A percentile compares a stretch with the other conserved stretches of the same genome.
Evolutionary conservation across 148 eudicot species (phyloP).

Genomic region (Suaeda aralocaspica): DNA sequence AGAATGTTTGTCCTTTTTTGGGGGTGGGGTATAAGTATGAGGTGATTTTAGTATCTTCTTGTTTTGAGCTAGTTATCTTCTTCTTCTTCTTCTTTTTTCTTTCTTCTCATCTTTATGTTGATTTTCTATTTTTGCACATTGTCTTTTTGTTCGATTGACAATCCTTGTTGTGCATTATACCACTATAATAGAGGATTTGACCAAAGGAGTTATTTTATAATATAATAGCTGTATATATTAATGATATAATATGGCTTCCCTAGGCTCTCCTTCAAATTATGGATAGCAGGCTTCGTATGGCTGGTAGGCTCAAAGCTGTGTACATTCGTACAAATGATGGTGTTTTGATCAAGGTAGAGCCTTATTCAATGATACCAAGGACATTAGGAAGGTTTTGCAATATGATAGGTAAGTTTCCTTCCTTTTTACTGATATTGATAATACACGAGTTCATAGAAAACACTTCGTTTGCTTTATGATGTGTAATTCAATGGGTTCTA

Average conservation of each 20-base stretch:
- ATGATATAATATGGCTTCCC: no score
- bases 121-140: no score
- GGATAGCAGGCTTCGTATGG: slow-evolving; percentile 23
- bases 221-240: neutral
- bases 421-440: neutral
- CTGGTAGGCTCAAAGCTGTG: slow-evolving; percentile 26
- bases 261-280: slow-evolving; percentile 24
- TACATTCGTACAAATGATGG: slow-evolving; percentile 25
- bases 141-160: no score
- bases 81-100: no score
- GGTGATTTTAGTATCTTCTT: no score
- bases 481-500: no score
- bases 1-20: no score
- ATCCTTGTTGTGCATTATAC: neutral
- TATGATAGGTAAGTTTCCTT: slow-evolving; percentile 21
- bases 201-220: neutral
- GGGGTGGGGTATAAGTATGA: no score
- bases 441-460: no score
- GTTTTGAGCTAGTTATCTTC: no score
- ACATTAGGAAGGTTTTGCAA: slow-evolving; percentile 8
- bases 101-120: no score
- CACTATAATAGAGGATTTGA: neutral
- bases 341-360: slow-evolving; percentile 18
- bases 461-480: no score
- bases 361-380: slow-evolving; percentile 8